These are phyloP conservation scores for Conticribra guillardii DNA, from an alignment of 108 stramenopile species.

Conservation along the genomic window DNA sequence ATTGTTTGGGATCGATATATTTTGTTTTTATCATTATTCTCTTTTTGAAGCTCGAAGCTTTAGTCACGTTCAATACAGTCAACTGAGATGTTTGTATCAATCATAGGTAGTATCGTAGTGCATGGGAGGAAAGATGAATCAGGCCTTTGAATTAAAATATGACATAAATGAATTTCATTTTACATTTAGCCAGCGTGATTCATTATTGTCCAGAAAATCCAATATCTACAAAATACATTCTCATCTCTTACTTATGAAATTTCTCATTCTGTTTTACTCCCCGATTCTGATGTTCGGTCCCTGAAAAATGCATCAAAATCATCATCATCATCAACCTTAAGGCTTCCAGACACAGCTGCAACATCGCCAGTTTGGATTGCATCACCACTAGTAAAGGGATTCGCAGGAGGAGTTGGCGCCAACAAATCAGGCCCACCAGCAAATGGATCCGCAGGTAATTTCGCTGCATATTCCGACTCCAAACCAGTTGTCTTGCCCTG, in stretches of 20 bases:
- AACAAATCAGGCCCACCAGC: conserved; percentile 23
- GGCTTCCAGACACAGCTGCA: neutral
- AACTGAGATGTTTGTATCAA: too few relatives aligned
- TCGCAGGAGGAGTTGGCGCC: conserved; percentile 22
- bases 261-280: conserved; percentile 15
- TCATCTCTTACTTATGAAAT: too few relatives aligned
- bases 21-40: too few relatives aligned
- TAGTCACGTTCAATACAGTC: too few relatives aligned
- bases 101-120: too few relatives aligned
- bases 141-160: too few relatives aligned
- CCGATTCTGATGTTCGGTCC: conserved; percentile 48
- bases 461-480: conserved; percentile 7
- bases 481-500: conserved; percentile 24
- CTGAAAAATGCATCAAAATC: conserved; percentile 56
- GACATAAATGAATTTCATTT: too few relatives aligned
- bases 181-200: too few relatives aligned
- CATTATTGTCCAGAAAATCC: neutral
- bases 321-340: conserved; percentile 34
- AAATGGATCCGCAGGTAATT: conserved; percentile 33
- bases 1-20: too few relatives aligned
- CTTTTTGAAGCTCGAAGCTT: too few relatives aligned
- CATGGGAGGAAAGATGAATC: too few relatives aligned
- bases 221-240: too few relatives aligned
- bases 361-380: neutral
- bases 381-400: conserved; percentile 25